phyloP scores from a whole-genome alignment of 1,284 basidiomycete species.

The Trametes versicolor region DNA sequence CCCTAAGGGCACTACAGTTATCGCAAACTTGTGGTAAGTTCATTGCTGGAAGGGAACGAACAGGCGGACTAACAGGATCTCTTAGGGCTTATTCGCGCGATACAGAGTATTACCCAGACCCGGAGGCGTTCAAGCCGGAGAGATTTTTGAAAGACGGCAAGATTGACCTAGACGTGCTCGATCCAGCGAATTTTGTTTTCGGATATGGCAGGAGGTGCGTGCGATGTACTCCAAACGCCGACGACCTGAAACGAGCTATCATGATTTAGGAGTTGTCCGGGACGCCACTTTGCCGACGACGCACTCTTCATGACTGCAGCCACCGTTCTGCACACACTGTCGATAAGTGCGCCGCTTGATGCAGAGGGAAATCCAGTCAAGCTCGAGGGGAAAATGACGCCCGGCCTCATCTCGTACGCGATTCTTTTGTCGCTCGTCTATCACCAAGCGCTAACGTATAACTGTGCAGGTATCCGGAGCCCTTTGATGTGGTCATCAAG shows the following conservation, averaged over 20 bases:
- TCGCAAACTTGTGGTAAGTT: background rate
- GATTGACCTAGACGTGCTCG: constrained; percentile 38
- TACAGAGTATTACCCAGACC: constrained; percentile 42
- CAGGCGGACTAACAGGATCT: too few relatives aligned
- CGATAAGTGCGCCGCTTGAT: constrained; percentile 25
- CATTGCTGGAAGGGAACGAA: background rate
- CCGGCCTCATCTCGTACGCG: constrained; percentile 17
- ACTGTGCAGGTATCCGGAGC: constrained; percentile 14
- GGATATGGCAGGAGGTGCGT: constrained; percentile 48
- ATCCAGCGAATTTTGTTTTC: constrained; percentile 42
- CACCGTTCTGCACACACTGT: constrained; percentile 28
- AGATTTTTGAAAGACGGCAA: constrained; percentile 47
- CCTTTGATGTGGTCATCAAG: constrained; percentile 12
- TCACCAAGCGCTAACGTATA: too few relatives aligned
- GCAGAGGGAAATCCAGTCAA: constrained; percentile 12
- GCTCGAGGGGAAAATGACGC: constrained; percentile 6
- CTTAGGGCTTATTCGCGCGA: constrained; percentile 37
- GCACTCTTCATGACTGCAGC: constrained; percentile 32
- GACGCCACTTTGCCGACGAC: constrained; percentile 30
- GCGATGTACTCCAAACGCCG: background rate
- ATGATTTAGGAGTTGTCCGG: constrained; percentile 28
- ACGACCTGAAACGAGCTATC: background rate
- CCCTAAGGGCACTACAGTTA: constrained; percentile 35
- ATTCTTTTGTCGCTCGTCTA: background rate
- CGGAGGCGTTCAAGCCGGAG: constrained; percentile 47